phyloP scores from a whole-genome alignment of 192 early-diverging fungal species.

The Gigaspora rosea region DNA sequence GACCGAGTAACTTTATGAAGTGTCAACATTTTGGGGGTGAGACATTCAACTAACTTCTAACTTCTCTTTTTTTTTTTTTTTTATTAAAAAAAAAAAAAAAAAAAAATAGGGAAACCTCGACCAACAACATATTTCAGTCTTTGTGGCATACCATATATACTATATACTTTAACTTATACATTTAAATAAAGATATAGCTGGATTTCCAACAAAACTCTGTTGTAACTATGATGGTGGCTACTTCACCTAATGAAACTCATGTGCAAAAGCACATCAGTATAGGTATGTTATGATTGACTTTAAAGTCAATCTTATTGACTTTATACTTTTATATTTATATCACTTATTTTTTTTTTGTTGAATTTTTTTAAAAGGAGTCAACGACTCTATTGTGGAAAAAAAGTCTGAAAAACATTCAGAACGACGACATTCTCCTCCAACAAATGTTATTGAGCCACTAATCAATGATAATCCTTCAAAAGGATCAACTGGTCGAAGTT shows the following conservation, averaged over 20 bases:
- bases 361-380: background rate
- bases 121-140: no score
- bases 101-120: no score
- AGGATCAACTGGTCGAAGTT: constrained; percentile 12
- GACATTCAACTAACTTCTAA: no score
- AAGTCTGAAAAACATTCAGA: constrained; percentile 26
- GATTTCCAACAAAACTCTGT: background rate
- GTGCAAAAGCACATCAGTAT: background rate
- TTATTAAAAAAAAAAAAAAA: no score
- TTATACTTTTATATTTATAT: background rate
- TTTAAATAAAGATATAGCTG: no score
- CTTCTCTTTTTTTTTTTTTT: no score
- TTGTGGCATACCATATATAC: no score
- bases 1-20: no score
- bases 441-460: constrained; percentile 28
- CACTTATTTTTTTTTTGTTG: background rate
- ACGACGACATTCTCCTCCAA: constrained; percentile 17
- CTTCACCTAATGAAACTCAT: constrained; percentile 8
- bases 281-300: constrained; percentile 4
- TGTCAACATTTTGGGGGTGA: no score
- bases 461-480: background rate
- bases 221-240: constrained; percentile 19
- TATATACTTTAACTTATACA: no score
- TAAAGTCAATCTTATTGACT: background rate
- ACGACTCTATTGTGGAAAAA: background rate